phyloP scores from a whole-genome alignment of 1,139 yeast genomes.

The Lodderomyces margitis region DNA sequence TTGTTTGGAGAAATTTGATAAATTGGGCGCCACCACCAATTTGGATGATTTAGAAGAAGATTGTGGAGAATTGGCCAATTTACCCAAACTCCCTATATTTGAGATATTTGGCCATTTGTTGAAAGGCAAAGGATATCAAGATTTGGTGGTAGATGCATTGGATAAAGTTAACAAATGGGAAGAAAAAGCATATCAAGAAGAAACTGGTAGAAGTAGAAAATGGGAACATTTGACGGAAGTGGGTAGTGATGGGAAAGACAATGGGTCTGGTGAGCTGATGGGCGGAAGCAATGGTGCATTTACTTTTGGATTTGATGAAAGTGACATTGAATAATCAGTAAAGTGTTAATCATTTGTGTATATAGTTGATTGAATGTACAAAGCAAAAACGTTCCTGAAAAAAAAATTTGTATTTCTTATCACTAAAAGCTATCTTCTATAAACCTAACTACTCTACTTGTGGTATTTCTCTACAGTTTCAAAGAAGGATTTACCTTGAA shows the following conservation, averaged over 20 bases:
- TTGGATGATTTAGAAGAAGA: conserved; percentile 36
- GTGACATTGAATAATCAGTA: conserved; percentile 7
- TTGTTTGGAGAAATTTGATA: conserved; percentile 21
- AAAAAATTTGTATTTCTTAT: no score
- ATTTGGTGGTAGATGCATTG: conserved; percentile 33
- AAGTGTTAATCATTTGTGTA: no score
- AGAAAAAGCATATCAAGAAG: conserved; percentile 14
- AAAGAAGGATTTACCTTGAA: conserved; percentile 55
- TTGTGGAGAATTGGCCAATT: conserved; percentile 38
- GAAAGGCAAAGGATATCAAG: conserved; percentile 30
- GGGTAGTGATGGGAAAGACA: not conserved
- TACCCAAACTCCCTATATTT: conserved; percentile 54
- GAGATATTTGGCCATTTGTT: conserved; percentile 54
- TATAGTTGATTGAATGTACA: no score
- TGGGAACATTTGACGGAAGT: conserved; percentile 24
- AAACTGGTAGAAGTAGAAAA: conserved; percentile 22
- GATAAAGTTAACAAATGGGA: conserved; percentile 23
- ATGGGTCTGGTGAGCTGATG: not conserved
- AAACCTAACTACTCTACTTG: not conserved
- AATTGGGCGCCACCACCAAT: conserved; percentile 14
- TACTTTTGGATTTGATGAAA: conserved; percentile 29
- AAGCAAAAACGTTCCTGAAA: no score
- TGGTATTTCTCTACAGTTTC: conserved; percentile 3
- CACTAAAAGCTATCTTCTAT: conserved; percentile 1
- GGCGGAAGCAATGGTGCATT: conserved; percentile 16